Evolutionary conservation across 768 basidiomycete species (phyloP), one percentile per base, ranked within the genome.

Genomic region (Xerocomus potaroensis): DNA sequence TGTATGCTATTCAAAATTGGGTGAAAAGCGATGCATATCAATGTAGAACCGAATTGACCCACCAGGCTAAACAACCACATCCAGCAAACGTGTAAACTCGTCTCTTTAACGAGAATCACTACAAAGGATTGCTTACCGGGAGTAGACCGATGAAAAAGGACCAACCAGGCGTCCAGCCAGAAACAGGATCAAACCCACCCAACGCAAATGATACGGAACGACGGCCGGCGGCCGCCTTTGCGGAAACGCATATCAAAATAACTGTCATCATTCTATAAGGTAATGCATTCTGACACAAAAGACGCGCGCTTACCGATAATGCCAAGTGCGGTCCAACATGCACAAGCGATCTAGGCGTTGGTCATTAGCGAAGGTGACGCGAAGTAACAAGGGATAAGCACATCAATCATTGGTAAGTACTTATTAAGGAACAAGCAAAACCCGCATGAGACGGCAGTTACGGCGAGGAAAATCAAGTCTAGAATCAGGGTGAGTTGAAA

Each of bases 101-200:
- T 41, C 29, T 52, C n/a, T 18, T 23, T n/a, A n/a, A n/a, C 26
- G 26, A 5, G 26, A 27, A 27, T 43, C 11, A 8, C 6, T 34
- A 21, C 3, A 5, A 36, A 36, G 4, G 8, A 30, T 41, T 19
- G 43, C 74, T 48, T 65, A 80, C 79, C 34, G 77, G 79, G 19
- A 81, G 69, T 18, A 83, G 56, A 26, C 82, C 82, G 27, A 83
- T 79, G 60, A 83, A 84, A 58, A 83, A 85, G 0, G 80, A 72
- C 81, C 81, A 84, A 26, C 79, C 83, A 11, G 78, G 71, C 2
- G 73, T 74, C 83, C 83, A 84, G 6, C 83, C 83, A 0, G 83
- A 79, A n/a, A 68, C 62, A n/a, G 80, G 75, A 55, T 84, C 76
- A 44, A 83, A 85, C 48, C 77, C 71, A 9, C 74, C 74, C 2